phyloP scores from a whole-genome alignment of 169 alveolate genomes.

The Cryptosporidium xiaoi region DNA sequence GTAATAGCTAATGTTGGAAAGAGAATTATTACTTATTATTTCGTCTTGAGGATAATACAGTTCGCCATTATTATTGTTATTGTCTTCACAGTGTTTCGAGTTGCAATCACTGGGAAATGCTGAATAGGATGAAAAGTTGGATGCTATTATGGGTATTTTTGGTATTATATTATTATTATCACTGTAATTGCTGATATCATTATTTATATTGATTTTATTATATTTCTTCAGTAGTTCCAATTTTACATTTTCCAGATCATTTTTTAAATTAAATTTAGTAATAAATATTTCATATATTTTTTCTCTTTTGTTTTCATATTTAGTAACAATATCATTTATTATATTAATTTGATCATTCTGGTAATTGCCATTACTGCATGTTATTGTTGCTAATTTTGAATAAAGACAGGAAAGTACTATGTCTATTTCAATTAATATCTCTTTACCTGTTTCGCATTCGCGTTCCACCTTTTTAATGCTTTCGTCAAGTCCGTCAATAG shows the following conservation, averaged over 20 bases:
- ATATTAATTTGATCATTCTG: background rate
- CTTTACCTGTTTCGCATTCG: constrained; percentile 33
- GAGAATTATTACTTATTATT: too few relatives aligned
- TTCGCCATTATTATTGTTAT: too few relatives aligned
- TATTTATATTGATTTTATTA: too few relatives aligned
- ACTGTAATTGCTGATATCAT: background rate
- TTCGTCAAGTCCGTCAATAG: constrained; percentile 66
- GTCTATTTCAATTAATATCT: constrained; percentile 20
- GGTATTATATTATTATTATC: background rate
- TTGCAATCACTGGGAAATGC: too few relatives aligned
- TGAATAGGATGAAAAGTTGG: too few relatives aligned
- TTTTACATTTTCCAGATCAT: constrained; percentile 5
- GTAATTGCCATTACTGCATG: constrained; percentile 14
- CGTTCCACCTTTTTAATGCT: constrained; percentile 8
- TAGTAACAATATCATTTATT: constrained; percentile 4
- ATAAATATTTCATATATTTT: constrained; percentile 8
- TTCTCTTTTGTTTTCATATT: constrained; percentile 14
- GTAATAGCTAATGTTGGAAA: too few relatives aligned
- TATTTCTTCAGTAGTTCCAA: constrained; percentile 6
- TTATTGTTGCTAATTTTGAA: constrained; percentile 18
- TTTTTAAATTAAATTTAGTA: constrained; percentile 7
- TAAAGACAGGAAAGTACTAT: constrained; percentile 5
- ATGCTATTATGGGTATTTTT: too few relatives aligned
- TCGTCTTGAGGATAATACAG: too few relatives aligned
- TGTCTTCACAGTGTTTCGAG: too few relatives aligned